phyloP scores from a whole-genome alignment of 495 filamentous ascomycete genomes.

The Daldinia grandis region DNA sequence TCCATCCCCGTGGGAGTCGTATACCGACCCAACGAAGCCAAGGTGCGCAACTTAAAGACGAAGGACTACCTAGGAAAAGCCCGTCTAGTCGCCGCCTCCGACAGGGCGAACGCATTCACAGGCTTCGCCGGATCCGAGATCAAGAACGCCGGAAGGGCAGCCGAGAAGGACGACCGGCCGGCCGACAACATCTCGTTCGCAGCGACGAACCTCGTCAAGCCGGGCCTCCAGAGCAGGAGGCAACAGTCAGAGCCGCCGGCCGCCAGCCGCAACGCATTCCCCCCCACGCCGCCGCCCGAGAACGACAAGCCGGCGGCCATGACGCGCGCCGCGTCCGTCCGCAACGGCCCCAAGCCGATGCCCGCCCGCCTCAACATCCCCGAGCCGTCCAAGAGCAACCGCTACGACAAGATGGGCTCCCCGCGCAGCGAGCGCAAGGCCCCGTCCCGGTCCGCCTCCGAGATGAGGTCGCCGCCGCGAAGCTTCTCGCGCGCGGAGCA shows the following conservation, averaged over 20 bases:
- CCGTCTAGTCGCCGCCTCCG: constrained; percentile 89
- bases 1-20: constrained; percentile 96
- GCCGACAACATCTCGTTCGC: constrained; percentile 85
- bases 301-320: constrained; percentile 63
- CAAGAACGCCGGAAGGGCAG: constrained; percentile 59
- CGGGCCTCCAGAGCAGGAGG: constrained; percentile 76
- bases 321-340: constrained; percentile 62
- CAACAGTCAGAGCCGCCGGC: constrained; percentile 91
- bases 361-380: constrained; percentile 64
- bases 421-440: constrained; percentile 54
- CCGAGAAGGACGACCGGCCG: constrained; percentile 74
- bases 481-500: constrained; percentile 55
- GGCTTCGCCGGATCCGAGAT: constrained; percentile 79
- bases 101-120: constrained; percentile 76
- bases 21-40: constrained; percentile 95
- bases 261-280: constrained; percentile 82
- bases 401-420: constrained; percentile 58
- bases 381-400: constrained; percentile 52
- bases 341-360: constrained; percentile 62
- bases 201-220: constrained; percentile 88
- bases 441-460: constrained; percentile 49
- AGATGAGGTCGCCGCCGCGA: constrained; percentile 56
- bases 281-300: constrained; percentile 95
- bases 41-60: constrained; percentile 96
- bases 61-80: constrained; percentile 98